A percentile compares a stretch with the other conserved stretches of the same genome.
Evolutionary conservation across 2,329 filamentous ascomycete genomes (phyloP).

Genomic region (Zasmidium angulare): DNA sequence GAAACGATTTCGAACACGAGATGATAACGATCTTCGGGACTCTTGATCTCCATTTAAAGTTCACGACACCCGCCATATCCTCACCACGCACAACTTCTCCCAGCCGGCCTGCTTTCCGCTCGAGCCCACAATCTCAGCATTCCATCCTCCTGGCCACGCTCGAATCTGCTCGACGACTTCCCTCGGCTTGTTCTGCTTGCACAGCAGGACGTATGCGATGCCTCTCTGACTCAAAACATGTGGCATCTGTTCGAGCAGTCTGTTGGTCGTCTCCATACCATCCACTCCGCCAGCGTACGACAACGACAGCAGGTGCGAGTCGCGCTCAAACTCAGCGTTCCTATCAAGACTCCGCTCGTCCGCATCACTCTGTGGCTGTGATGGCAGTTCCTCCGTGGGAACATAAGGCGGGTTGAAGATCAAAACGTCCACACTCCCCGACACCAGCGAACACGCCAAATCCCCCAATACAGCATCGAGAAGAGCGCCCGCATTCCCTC

Average conservation of each 20-base stretch:
- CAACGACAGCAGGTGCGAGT: conserved; percentile 78
- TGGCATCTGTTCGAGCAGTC: conserved; percentile 70
- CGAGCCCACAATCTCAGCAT: conserved; percentile 71
- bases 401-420: conserved; percentile 98
- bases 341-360: conserved; percentile 12
- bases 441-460: conserved; percentile 62
- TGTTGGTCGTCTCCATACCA: conserved; percentile 91
- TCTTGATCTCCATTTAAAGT: conserved; percentile 1
- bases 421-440: conserved; percentile 70
- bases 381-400: conserved; percentile 67
- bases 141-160: conserved; percentile 56
- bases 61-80: conserved; percentile 65
- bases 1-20: no score
- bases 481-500: conserved; percentile 50
- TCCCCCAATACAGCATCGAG: conserved; percentile 70
- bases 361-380: conserved; percentile 3
- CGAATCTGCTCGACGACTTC: conserved; percentile 63
- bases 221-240: conserved; percentile 63
- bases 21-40: no score
- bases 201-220: conserved; percentile 85
- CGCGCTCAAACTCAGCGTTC: conserved; percentile 63
- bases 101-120: conserved; percentile 89
- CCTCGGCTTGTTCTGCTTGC: conserved; percentile 83
- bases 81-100: conserved; percentile 88
- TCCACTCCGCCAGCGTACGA: conserved; percentile 86